Evolutionary conservation across 345 rosid species (phyloP).

Genomic region (Populus nigra): DNA sequence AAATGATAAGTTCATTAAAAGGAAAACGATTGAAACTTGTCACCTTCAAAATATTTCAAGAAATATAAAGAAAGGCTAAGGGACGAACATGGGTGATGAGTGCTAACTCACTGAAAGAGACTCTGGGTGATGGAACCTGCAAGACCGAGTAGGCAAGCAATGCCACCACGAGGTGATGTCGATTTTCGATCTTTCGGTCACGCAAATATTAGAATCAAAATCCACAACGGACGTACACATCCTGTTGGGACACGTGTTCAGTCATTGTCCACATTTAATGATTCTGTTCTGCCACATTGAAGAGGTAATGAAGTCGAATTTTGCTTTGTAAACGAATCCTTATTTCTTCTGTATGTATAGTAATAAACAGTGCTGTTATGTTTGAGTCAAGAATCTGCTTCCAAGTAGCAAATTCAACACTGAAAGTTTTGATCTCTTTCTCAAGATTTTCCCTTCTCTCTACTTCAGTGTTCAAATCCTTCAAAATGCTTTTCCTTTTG

Average conservation of each 20-base stretch:
- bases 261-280: not conserved
- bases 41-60: not conserved
- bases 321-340: not conserved
- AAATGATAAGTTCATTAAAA: too few species aligned
- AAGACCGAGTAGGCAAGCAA: not conserved
- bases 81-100: not conserved
- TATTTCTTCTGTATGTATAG: not conserved
- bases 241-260: not conserved
- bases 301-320: not conserved
- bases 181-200: not conserved
- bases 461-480: constrained; percentile 57
- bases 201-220: not conserved
- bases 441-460: constrained; percentile 59
- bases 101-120: not conserved
- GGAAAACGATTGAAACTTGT: too few species aligned
- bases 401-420: constrained; percentile 43
- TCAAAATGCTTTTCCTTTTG: constrained; percentile 61
- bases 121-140: not conserved
- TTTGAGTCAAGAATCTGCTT: not conserved
- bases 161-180: not conserved
- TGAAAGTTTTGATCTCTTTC: constrained; percentile 70
- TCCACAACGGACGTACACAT: not conserved
- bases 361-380: not conserved
- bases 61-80: not conserved
- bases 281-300: not conserved